Evolutionary conservation across 2,329 filamentous ascomycete species (phyloP).

Genomic region (Penicillium hesseltinei): DNA sequence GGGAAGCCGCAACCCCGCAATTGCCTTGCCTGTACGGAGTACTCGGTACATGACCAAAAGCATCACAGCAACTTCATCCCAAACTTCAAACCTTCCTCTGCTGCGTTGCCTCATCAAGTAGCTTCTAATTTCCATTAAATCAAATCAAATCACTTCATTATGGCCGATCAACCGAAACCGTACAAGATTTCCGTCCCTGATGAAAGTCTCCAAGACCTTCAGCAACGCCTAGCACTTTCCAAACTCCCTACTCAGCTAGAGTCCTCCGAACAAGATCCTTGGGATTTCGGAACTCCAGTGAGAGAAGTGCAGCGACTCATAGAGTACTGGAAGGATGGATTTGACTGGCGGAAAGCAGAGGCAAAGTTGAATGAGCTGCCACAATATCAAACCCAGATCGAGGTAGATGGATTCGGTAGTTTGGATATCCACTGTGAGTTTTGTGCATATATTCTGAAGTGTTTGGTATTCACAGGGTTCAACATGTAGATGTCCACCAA

Average conservation of each 20-base stretch:
- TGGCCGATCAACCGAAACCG: slow-evolving; percentile 11
- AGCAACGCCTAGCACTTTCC: slow-evolving; percentile 19
- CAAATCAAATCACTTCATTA: background rate
- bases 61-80: background rate
- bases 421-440: slow-evolving; percentile 59
- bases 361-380: slow-evolving; percentile 58
- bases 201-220: slow-evolving; percentile 16
- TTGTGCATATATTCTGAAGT: background rate
- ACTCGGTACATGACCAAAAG: too few relatives aligned
- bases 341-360: slow-evolving; percentile 64
- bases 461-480: background rate
- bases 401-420: slow-evolving; percentile 58
- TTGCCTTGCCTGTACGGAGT: too few relatives aligned
- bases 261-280: slow-evolving; percentile 16
- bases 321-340: slow-evolving; percentile 55
- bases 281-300: slow-evolving; percentile 22
- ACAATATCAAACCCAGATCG: slow-evolving; percentile 56
- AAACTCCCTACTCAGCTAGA: slow-evolving; percentile 20
- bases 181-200: slow-evolving; percentile 18
- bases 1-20: too few relatives aligned
- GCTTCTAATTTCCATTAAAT: background rate
- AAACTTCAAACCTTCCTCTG: background rate
- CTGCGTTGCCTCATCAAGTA: background rate
- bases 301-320: slow-evolving; percentile 49
- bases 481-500: slow-evolving; percentile 53